Evolutionary conservation across 768 basidiomycete species (phyloP).

Genomic region (Lentinula sp.): DNA sequence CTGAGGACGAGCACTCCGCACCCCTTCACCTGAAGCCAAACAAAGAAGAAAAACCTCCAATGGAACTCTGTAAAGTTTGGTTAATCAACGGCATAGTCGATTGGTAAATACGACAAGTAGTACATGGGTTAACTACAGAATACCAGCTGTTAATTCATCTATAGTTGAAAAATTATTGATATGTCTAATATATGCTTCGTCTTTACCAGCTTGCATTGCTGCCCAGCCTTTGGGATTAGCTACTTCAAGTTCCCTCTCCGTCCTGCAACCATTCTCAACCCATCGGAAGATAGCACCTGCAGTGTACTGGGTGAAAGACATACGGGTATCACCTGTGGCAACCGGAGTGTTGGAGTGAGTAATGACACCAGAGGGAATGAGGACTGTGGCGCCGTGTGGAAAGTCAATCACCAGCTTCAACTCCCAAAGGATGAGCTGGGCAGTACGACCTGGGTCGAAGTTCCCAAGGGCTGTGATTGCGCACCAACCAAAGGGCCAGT

Average conservation of each 20-base stretch:
- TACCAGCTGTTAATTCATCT: background rate
- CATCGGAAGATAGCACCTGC: conserved; percentile 11
- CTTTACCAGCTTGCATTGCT: background rate
- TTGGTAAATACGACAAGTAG: too few relatives aligned
- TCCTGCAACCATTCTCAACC: background rate
- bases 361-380: background rate
- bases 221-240: background rate
- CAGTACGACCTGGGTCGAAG: background rate
- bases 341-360: conserved; percentile 11
- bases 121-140: too few relatives aligned
- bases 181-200: background rate
- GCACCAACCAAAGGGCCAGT: conserved; percentile 16
- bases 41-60: too few relatives aligned
- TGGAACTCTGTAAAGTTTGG: too few relatives aligned
- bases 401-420: conserved; percentile 4
- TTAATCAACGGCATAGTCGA: too few relatives aligned
- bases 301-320: conserved; percentile 13
- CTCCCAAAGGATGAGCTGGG: too few relatives aligned
- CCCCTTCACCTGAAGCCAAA: too few relatives aligned
- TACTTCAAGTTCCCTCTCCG: background rate
- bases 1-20: too few relatives aligned
- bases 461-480: conserved; percentile 13
- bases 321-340: background rate
- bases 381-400: conserved; percentile 7
- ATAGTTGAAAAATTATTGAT: background rate